Base-by-base conservation (phyloP, 306 rosid species). In the Sicyos baderoa region DNA sequence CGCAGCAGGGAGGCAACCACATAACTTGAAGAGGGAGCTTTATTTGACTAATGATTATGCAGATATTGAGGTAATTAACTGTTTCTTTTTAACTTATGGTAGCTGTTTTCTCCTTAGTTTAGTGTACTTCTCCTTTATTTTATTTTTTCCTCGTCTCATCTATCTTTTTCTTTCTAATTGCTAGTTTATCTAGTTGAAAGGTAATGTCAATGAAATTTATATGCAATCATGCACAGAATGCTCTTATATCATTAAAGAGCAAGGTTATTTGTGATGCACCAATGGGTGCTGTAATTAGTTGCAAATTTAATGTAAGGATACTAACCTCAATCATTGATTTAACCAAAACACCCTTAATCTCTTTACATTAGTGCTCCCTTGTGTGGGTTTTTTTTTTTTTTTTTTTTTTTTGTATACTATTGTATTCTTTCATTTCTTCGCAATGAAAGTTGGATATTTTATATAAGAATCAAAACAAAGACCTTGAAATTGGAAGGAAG, bases 1-100 rank as follows among this genome's bases (percentile, higher is more conserved):
- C 70, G 80, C 88, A 13, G 77, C 78, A 55, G 98, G 98, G 71
- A 78, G 98, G 77, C 98, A 93, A 54, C 77, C 98, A 0, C 98
- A 89, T 82, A 93, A 88, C 76, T 81, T 93, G 80, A 77, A 82
- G 74, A 86, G 97, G 79, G 98, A 93, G 87, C 82, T 93, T 37
- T 93, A 93, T 80, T 82, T 78, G 18, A 80, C 97, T 3, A 93
- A 88, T 54, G 98, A 93, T 50, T 85, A 78, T 74, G 83, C 97
- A 29, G 90, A 86, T 71, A 88, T 89, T 57, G 98, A 93, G 98
- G 98, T 89, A 57, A 65, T 51, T 79, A 65, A 42, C 74, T 71
- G 66, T 51, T 44, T 58, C 25, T 68, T 68, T 40, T 40, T 7
- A 7, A 25, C 12, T 51, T 58, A 68, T 50, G 56, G 51, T 50